These are phyloP conservation scores for Neurospora sp. DNA, from an alignment of 495 filamentous ascomycete species.

Conservation along the genomic window DNA sequence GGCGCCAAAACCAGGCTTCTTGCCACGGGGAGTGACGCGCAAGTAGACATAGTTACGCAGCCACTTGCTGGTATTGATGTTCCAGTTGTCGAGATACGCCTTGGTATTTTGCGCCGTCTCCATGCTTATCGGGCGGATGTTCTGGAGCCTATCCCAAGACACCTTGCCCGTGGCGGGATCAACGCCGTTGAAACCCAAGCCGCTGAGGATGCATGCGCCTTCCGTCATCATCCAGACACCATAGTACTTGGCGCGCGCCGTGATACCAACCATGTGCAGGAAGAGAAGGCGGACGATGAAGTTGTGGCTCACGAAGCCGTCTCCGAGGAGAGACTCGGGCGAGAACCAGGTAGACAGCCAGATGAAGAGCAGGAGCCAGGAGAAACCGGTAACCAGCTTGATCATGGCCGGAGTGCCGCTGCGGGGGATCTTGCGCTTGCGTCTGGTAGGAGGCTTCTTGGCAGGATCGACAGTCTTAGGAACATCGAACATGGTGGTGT, in stretches of 20 bases:
- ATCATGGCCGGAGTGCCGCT: slow-evolving; percentile 75
- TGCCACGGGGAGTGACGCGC: slow-evolving; percentile 87
- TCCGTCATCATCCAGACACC: slow-evolving; percentile 91
- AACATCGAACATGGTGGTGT: slow-evolving; percentile 86
- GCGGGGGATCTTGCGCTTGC: slow-evolving; percentile 89
- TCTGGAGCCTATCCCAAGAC: slow-evolving; percentile 80
- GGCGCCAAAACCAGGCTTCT: slow-evolving; percentile 92
- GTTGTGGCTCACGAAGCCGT: slow-evolving; percentile 51
- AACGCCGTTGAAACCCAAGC: slow-evolving; percentile 88
- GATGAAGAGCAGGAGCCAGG: slow-evolving; percentile 73
- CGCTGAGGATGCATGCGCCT: slow-evolving; percentile 87
- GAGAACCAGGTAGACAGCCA: slow-evolving; percentile 59
- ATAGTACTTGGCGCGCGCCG: slow-evolving; percentile 83
- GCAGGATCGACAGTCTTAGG: slow-evolving; percentile 66
- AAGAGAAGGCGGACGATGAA: slow-evolving; percentile 63
- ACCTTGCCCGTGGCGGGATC: slow-evolving; percentile 72
- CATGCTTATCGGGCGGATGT: slow-evolving; percentile 71
- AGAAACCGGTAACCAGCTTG: slow-evolving; percentile 60
- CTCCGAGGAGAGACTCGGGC: slow-evolving; percentile 44
- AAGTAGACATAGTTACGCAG: slow-evolving; percentile 92
- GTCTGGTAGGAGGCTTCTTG: slow-evolving; percentile 72
- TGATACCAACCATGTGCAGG: slow-evolving; percentile 73
- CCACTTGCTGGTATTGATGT: slow-evolving; percentile 98
- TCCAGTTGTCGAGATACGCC: slow-evolving; percentile 85
- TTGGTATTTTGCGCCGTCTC: slow-evolving; percentile 86